Base-by-base conservation (phyloP, 2,329 filamentous ascomycete genomes). In the Canariomyces notabilis region DNA sequence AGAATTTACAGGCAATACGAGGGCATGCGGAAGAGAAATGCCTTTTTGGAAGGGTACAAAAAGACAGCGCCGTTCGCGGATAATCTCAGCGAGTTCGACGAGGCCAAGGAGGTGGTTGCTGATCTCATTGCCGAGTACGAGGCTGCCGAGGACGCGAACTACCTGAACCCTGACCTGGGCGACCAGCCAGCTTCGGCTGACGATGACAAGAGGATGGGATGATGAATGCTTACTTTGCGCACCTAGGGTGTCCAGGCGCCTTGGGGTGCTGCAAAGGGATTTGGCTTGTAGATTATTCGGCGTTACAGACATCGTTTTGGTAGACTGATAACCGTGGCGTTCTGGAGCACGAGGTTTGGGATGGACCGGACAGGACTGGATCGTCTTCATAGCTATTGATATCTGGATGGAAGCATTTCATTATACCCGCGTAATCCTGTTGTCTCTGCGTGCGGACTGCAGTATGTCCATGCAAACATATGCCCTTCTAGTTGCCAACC, bases 51-150 rank as follows among this genome's bases (percentile, higher is more conserved):
- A 59, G 83, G 82, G 37, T 98, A 98, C 71, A 97, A 95, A 71
- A 93, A 93, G 66, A 94, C 95, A 49, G 85, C 89, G 0, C 89
- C 90, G 1, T 98, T 98, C 67, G 77, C 88, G 0, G 91, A 97
- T 55, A 93, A 90, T 35, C 72, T 98, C 34, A 80, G 87, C 57
- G 91, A 98, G 67, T 98, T 98, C 59, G 94, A 98, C 64, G 90
- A 96, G 67, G 87, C 93, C 26, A 81, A 87, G 56, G 85, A 93
- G 61, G 91, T 97, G 5, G 91, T 97, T 16, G 82, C 84, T 59
- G 91, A 95, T 65, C 71, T 97, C 53, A 91, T 97, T 62, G 79
- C 81, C 42, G 93, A 98, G 73, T 98, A 98, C 64, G 91, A 97
- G 69, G 90, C 91, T 22, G 93, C 93, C 4, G 93, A 98, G 67